A percentile compares a stretch with the other conserved stretches of the same genome.
phyloP scores from a whole-genome alignment of 495 filamentous ascomycete species.

The Aspergillus haitiensis region DNA sequence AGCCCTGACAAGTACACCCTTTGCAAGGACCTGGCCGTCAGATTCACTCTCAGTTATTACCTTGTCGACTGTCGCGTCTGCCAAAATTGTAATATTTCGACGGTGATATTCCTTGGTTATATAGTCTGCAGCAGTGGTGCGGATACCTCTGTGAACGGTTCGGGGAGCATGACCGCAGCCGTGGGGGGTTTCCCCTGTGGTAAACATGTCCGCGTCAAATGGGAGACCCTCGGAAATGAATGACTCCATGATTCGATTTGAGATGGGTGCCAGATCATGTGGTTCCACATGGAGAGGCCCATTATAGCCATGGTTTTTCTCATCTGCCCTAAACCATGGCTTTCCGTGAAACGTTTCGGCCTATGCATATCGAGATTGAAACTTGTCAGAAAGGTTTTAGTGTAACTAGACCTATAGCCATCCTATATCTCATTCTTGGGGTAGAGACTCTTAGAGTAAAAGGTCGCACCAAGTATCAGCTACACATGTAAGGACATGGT shows the following conservation, averaged over 20 bases:
- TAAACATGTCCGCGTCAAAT: constrained; percentile 52
- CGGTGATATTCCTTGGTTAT: constrained; percentile 40
- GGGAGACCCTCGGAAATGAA: constrained; percentile 48
- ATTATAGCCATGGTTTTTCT: constrained; percentile 41
- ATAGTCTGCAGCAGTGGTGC: constrained; percentile 51
- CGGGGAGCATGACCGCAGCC: constrained; percentile 54
- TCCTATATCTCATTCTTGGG: too few species aligned
- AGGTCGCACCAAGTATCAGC: too few species aligned
- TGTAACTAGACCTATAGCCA: too few species aligned
- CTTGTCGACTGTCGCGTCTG: constrained; percentile 40
- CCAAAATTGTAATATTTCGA: constrained; percentile 39
- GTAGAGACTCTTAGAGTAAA: too few species aligned
- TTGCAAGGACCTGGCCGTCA: constrained; percentile 24
- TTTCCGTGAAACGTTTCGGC: constrained; percentile 51
- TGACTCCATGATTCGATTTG: constrained; percentile 46
- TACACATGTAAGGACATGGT: background rate
- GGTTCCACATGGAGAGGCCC: constrained; percentile 52
- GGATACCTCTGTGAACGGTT: constrained; percentile 50
- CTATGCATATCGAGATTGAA: constrained; percentile 21
- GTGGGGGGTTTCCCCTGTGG: constrained; percentile 45
- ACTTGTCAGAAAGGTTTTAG: background rate
- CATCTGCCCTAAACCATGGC: constrained; percentile 42
- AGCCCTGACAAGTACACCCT: constrained; percentile 27
- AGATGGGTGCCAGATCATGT: constrained; percentile 51
- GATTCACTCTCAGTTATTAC: constrained; percentile 26